Evolutionary conservation across 495 filamentous ascomycete genomes (phyloP).

Genomic region (Aspergillus affinis): DNA sequence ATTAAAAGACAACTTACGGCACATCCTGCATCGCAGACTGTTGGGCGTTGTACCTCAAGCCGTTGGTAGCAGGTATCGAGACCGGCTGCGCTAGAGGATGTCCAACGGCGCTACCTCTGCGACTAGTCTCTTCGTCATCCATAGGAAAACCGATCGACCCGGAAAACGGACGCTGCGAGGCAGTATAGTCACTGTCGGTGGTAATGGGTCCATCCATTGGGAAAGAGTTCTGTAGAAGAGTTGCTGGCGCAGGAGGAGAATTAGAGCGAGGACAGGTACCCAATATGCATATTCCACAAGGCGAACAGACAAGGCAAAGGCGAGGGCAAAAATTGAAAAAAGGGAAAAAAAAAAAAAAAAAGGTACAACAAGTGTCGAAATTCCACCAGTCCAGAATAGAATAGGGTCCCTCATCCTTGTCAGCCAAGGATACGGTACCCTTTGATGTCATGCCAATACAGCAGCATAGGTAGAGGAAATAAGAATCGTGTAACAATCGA

Average conservation of each 20-base stretch:
- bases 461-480: slow-evolving; percentile 2
- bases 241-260: slow-evolving; percentile 23
- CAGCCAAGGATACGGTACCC: slow-evolving; percentile 20
- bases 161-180: slow-evolving; percentile 29
- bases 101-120: slow-evolving; percentile 42
- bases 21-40: slow-evolving; percentile 46
- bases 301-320: slow-evolving; percentile 7
- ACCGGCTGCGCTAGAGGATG: slow-evolving; percentile 33
- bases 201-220: slow-evolving; percentile 39
- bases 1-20: slow-evolving; percentile 51
- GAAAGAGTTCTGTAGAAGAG: slow-evolving; percentile 40
- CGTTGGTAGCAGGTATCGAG: slow-evolving; percentile 47
- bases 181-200: slow-evolving; percentile 44
- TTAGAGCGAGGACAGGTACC: slow-evolving; percentile 14
- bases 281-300: slow-evolving; percentile 13
- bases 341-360: slow-evolving; percentile 19
- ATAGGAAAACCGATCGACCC: slow-evolving; percentile 35
- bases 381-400: slow-evolving; percentile 21
- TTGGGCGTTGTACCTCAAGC: slow-evolving; percentile 47
- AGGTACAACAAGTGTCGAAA: slow-evolving; percentile 23
- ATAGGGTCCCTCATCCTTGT: slow-evolving; percentile 27
- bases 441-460: slow-evolving; percentile 25
- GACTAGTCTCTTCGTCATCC: slow-evolving; percentile 43
- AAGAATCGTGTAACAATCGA: not conserved
- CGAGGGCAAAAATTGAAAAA: slow-evolving; percentile 15